phyloP scores from a whole-genome alignment of 139 green algal genomes.

The Parachlorella kessleri region DNA sequence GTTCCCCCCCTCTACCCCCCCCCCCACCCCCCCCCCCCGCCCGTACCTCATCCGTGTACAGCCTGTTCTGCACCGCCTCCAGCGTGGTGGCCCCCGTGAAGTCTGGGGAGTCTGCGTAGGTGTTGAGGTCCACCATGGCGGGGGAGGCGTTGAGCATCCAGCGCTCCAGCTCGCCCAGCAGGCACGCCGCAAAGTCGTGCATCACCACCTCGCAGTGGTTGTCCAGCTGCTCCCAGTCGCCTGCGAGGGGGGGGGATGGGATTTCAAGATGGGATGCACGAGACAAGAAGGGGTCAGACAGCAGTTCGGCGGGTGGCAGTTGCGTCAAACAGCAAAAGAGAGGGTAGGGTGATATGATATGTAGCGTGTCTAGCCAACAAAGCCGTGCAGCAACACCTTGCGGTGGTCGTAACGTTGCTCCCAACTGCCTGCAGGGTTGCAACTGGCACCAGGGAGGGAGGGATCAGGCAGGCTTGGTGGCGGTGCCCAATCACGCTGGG shows the following conservation, averaged over 20 bases:
- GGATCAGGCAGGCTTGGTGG: too few species aligned
- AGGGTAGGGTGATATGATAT: too few species aligned
- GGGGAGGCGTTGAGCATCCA: slow-evolving; percentile 73
- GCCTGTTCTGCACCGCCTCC: slow-evolving; percentile 46
- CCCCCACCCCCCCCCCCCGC: neutral
- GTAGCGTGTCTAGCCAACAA: too few species aligned
- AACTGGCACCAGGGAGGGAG: too few species aligned
- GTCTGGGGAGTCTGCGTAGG: slow-evolving; percentile 22
- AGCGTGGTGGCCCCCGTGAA: slow-evolving; percentile 37
- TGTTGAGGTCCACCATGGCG: slow-evolving; percentile 39
- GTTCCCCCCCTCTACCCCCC: neutral
- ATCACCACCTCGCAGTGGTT: slow-evolving; percentile 84
- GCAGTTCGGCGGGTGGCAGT: neutral
- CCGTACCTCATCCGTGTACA: slow-evolving; percentile 49
- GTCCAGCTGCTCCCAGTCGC: slow-evolving; percentile 48
- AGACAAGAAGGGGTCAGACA: neutral
- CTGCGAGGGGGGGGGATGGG: neutral
- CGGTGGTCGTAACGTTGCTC: too few species aligned
- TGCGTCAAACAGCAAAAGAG: too few species aligned
- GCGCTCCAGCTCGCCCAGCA: slow-evolving; percentile 82
- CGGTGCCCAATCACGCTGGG: too few species aligned
- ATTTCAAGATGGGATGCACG: neutral
- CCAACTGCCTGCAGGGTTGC: too few species aligned
- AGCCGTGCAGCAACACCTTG: too few species aligned
- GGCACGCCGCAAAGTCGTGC: slow-evolving; percentile 77